Evolutionary conservation across 805 yeast species (phyloP).

Genomic region (Candida ulmi): DNA sequence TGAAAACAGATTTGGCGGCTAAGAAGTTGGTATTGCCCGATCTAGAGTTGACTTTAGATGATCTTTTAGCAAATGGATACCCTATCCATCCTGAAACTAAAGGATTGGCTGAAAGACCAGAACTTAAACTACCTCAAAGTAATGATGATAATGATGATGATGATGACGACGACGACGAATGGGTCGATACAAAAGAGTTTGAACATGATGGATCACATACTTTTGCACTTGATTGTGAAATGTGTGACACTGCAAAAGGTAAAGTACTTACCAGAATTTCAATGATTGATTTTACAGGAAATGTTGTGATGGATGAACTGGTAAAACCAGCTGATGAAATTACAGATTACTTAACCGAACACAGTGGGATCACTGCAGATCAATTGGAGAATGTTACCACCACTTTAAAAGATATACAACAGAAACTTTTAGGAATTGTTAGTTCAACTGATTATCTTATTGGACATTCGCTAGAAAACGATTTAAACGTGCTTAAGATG

Average conservation of each 20-base stretch:
- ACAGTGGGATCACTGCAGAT: slow-evolving; percentile 83
- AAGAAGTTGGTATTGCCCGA: slow-evolving; percentile 42
- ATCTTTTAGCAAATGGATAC: slow-evolving; percentile 44
- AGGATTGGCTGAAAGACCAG: slow-evolving; percentile 12
- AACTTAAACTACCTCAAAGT: no score
- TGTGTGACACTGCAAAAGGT: slow-evolving; percentile 64
- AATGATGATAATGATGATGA: no score
- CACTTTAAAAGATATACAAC: slow-evolving; percentile 62
- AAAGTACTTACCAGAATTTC: slow-evolving; percentile 75
- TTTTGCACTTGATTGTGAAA: slow-evolving; percentile 90
- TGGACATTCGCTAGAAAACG: slow-evolving; percentile 90
- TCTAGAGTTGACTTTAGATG: slow-evolving; percentile 44
- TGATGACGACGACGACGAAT: no score
- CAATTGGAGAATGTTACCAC: slow-evolving; percentile 56
- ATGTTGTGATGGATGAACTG: slow-evolving; percentile 59
- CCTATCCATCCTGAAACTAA: slow-evolving; percentile 50
- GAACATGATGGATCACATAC: slow-evolving; percentile 57
- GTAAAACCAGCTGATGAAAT: slow-evolving; percentile 77
- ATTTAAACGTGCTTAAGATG: slow-evolving; percentile 62
- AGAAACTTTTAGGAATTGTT: slow-evolving; percentile 41
- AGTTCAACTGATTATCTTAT: slow-evolving; percentile 58
- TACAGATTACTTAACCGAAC: slow-evolving; percentile 74
- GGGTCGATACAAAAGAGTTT: slow-evolving; percentile 50
- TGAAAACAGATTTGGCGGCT: slow-evolving; percentile 23
- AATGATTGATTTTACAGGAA: slow-evolving; percentile 55